Percentiles rank a stretch among this genome's conserved stretches.
These are phyloP conservation scores for Alternaria sp. DNA, from an alignment of 2,329 filamentous ascomycete genomes.

Conservation along the genomic window DNA sequence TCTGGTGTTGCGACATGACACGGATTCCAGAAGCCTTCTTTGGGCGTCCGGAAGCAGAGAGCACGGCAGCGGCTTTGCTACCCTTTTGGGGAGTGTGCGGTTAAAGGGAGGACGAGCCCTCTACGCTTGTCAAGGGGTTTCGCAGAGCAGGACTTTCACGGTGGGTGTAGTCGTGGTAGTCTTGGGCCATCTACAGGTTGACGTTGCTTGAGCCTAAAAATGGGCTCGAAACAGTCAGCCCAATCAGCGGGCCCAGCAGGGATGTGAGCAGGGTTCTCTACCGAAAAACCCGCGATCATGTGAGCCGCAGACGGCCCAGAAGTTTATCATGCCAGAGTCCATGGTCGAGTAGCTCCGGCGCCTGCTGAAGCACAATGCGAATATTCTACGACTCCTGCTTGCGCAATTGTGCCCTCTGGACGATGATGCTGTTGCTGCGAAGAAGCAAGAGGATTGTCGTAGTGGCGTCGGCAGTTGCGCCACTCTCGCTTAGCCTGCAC, in stretches of 20 bases:
- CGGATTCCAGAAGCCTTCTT: conserved; percentile 46
- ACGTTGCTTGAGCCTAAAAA: conserved; percentile 48
- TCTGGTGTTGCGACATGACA: conserved; percentile 33
- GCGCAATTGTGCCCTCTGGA: conserved; percentile 18
- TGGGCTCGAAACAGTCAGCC: conserved; percentile 38
- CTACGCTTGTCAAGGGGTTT: conserved; percentile 31
- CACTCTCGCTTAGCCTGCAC: conserved; percentile 19
- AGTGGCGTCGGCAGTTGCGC: conserved; percentile 22
- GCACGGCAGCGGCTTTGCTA: conserved; percentile 41
- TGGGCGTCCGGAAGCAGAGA: conserved; percentile 35
- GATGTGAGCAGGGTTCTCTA: conserved; percentile 36
- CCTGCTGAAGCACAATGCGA: conserved; percentile 42
- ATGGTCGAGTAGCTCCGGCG: conserved; percentile 43
- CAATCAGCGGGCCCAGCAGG: conserved; percentile 45
- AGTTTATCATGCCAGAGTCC: conserved; percentile 24
- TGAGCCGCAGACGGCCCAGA: conserved; percentile 40
- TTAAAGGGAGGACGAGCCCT: conserved; percentile 26
- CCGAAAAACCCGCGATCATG: conserved; percentile 35
- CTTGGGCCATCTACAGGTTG: conserved; percentile 48
- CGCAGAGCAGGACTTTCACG: conserved; percentile 29
- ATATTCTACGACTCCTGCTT: conserved; percentile 19
- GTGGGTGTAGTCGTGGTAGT: conserved; percentile 41
- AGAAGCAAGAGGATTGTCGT: background rate
- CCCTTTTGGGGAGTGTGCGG: conserved; percentile 37
- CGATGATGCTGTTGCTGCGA: conserved; percentile 5